Percentiles rank a stretch among this genome's conserved stretches.
phyloP scores from a whole-genome alignment of 2,329 filamentous ascomycete species.

The Penicillium polonicum region DNA sequence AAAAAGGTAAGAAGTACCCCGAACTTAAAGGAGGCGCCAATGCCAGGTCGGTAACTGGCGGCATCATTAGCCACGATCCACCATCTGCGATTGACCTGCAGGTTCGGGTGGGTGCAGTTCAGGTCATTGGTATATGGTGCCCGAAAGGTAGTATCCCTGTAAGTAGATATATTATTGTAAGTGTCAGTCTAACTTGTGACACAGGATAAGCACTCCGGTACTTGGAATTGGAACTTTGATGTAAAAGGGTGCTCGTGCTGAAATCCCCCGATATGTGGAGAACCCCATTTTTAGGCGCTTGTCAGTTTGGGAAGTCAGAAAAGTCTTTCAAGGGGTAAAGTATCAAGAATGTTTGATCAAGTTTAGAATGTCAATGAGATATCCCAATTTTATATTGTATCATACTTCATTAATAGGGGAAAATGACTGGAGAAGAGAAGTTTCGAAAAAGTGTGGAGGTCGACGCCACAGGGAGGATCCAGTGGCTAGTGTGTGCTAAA shows the following conservation, averaged over 20 bases:
- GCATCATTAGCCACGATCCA: constrained; percentile 9
- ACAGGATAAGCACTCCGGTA: background rate
- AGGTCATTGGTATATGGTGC: background rate
- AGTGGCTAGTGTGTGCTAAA: constrained; percentile 14
- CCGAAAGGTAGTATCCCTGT: background rate
- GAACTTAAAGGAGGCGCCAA: background rate
- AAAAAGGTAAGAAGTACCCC: background rate
- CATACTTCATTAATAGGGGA: background rate
- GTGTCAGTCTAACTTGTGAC: background rate
- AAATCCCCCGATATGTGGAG: constrained; percentile 11
- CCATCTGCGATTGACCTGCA: constrained; percentile 7
- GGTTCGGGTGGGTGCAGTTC: constrained; percentile 7
- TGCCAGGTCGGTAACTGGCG: background rate
- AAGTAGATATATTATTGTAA: background rate
- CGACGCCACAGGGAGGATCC: constrained; percentile 10
- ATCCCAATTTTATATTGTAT: background rate
- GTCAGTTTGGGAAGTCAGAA: background rate
- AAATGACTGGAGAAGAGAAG: background rate
- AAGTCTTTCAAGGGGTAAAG: background rate
- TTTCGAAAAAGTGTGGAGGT: constrained; percentile 5
- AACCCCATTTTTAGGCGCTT: constrained; percentile 2
- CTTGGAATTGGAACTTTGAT: background rate
- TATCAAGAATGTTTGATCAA: background rate
- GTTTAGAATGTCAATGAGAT: background rate
- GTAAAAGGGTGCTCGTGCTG: constrained; percentile 6